Evolutionary conservation across 257 asterid genomes (phyloP), one percentile per base, ranked within the genome.

Genomic region (Vinca minor): DNA sequence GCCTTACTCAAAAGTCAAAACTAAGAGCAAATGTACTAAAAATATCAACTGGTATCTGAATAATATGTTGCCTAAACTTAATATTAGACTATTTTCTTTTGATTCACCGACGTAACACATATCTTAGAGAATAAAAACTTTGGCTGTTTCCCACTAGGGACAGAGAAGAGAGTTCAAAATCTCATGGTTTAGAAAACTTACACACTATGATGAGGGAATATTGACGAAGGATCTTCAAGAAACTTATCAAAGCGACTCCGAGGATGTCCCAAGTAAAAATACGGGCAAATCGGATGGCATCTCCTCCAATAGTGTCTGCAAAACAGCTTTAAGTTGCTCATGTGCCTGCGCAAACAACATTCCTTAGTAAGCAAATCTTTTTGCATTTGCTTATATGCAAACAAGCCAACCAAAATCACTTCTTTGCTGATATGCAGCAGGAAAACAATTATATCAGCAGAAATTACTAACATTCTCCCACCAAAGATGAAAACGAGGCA

Each of bases 401-500:
- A 18, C 49, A 18, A 18, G 38, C 58, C 31, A 63, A 28, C 7
- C 54, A 62, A 21, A 25, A 17, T 49, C 23, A 39, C 32, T 26
- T 8, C 8, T 28, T 48, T 8, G 39, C 28, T 64, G 15, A 31
- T n/a, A n/a, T n/a, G n/a, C n/a, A n/a, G n/a, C n/a, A 68, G 25
- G 34, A 47, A 20, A 62, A 50, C 20, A 1, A 13, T 25, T 12
- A 26, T 45, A 62, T 29, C 64, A 48, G 54, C 69, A 67, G 7
- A 17, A 67, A 64, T 69, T 62, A 84, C 96, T 79, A 76, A 93
- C 99, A 78, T 88, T 93, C 76, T 93, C 97, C 99, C 99, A 93
- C 99, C 97, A 93, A 66, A 86, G 86, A 74, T 87, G 91, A 75
- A 93, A 93, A 57, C 84, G 95, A 46, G 96, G 96, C 76, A 93